Conservation (phyloP, 2,329 filamentous ascomycete genomes). For the Penicillium brasilianum region DNA sequence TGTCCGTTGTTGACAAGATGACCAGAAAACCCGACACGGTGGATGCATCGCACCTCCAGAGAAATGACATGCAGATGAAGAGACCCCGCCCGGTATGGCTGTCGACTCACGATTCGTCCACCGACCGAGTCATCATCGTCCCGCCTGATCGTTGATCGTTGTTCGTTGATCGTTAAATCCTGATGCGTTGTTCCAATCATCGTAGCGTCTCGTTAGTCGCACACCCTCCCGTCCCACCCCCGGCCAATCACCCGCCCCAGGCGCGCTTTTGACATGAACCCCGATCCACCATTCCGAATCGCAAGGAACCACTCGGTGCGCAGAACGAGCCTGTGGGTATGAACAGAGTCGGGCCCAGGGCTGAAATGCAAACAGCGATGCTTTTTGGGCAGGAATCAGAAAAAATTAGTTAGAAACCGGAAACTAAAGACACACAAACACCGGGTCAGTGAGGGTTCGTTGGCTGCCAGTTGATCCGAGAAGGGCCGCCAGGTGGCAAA, state of each 20-base stretch:
- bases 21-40: conserved; percentile 2
- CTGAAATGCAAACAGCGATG: conserved; percentile 21
- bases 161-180: background rate
- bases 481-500: conserved; percentile 23
- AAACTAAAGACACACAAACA: background rate
- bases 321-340: conserved; percentile 19
- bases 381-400: conserved; percentile 17
- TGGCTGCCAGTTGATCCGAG: conserved; percentile 15
- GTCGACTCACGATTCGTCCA: conserved; percentile 2
- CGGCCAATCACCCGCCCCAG: conserved; percentile 22
- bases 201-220: conserved; percentile 25
- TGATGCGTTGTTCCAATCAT: conserved; percentile 5
- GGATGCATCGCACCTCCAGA: conserved; percentile 17
- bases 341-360: conserved; percentile 3
- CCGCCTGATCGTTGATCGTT: conserved; percentile 2
- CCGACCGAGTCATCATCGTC: conserved; percentile 4
- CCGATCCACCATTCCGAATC: conserved; percentile 11
- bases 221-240: conserved; percentile 19
- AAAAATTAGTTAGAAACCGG: background rate
- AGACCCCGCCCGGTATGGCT: background rate
- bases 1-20: background rate
- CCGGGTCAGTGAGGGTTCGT: conserved; percentile 8
- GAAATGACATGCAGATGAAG: conserved; percentile 27
- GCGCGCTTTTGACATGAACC: conserved; percentile 17
- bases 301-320: conserved; percentile 22